Percentiles rank a stretch among this genome's conserved stretches.
Conservation (phyloP, 331 rosid species). For the Quercus phellos region DNA sequence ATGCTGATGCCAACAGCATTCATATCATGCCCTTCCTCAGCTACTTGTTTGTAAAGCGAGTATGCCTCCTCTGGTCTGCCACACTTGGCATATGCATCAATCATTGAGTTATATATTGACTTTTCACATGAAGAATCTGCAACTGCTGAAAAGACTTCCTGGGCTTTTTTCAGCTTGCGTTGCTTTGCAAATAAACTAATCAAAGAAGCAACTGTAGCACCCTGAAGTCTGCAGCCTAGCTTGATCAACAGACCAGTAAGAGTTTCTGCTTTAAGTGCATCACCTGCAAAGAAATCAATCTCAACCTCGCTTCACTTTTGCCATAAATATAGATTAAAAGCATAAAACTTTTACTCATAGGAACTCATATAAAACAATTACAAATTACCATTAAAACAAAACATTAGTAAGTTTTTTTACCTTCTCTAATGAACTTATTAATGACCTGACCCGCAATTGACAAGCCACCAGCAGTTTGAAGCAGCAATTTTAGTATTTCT, state of each 20-base stretch:
- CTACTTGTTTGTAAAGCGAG: constrained; percentile 53
- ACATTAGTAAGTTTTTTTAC: constrained; percentile 34
- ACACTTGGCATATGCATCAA: constrained; percentile 74
- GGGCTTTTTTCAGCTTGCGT: constrained; percentile 57
- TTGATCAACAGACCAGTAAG: constrained; percentile 39
- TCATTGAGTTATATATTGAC: constrained; percentile 59
- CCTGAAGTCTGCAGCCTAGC: constrained; percentile 49
- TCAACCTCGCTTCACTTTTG: not conserved
- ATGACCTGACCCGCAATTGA: constrained; percentile 41
- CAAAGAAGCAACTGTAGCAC: constrained; percentile 53
- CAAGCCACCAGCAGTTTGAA: constrained; percentile 46
- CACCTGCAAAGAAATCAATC: constrained; percentile 48
- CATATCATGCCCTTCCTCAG: constrained; percentile 51
- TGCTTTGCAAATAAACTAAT: constrained; percentile 66
- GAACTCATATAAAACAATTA: not conserved
- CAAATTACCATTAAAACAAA: not conserved
- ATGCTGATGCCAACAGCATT: constrained; percentile 83
- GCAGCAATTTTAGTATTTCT: constrained; percentile 43
- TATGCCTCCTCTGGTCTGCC: constrained; percentile 69
- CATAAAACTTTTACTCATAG: constrained; percentile 15
- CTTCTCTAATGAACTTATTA: constrained; percentile 52
- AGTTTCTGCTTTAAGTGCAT: constrained; percentile 62
- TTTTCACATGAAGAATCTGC: constrained; percentile 37
- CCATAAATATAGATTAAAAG: constrained; percentile 1
- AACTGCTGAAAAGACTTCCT: constrained; percentile 57